Conservation (phyloP, 768 basidiomycete species). For the Naganishia onofrii region DNA sequence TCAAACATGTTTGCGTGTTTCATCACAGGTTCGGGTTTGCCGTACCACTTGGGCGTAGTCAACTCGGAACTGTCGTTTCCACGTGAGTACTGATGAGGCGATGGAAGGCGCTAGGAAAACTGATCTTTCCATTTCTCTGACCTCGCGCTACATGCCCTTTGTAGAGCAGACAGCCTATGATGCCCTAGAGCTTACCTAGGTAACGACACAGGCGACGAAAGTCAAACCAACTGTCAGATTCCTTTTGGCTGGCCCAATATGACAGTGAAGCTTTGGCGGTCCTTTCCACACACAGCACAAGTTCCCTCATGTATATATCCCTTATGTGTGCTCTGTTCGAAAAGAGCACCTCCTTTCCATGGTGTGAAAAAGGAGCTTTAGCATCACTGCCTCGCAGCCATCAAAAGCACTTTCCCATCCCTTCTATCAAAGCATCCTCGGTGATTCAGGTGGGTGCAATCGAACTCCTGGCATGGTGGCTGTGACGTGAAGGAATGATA, state of each 20-base stretch:
- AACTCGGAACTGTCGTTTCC: neutral
- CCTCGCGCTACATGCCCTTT: no score
- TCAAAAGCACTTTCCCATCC: conserved; percentile 24
- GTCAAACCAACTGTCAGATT: neutral
- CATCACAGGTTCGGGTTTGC: neutral
- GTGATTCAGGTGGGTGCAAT: conserved; percentile 9
- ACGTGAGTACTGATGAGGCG: no score
- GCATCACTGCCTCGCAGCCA: neutral
- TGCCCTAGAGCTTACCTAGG: no score
- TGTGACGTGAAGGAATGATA: conserved; percentile 10
- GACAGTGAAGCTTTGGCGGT: neutral
- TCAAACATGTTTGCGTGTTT: neutral
- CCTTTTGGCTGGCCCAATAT: neutral
- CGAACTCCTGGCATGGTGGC: neutral
- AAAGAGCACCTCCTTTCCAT: conserved; percentile 22
- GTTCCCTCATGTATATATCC: neutral
- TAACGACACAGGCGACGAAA: neutral
- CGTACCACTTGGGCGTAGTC: conserved; percentile 2
- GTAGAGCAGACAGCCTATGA: no score
- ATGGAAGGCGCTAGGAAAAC: no score
- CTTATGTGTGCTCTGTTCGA: neutral
- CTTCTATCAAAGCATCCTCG: conserved; percentile 13
- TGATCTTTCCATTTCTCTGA: no score
- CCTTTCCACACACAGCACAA: conserved; percentile 1
- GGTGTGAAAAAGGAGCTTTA: neutral